Percentiles rank a stretch among this genome's conserved stretches.
Conservation (phyloP, 2,329 filamentous ascomycete species). For the Zarea fungicola region DNA sequence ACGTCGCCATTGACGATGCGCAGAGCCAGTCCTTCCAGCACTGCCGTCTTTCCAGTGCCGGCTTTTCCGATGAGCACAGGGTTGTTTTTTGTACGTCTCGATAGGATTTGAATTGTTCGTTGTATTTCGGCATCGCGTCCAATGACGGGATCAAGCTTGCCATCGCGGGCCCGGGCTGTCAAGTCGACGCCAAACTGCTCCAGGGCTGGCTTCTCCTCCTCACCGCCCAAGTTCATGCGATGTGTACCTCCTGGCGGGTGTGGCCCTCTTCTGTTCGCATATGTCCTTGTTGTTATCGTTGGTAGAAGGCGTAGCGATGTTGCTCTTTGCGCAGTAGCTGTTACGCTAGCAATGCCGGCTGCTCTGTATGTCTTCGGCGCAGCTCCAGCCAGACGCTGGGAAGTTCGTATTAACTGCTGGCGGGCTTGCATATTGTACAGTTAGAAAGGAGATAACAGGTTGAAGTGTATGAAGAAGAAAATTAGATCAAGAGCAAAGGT, state of each 20-base stretch:
- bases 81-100: slow-evolving; percentile 90
- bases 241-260: slow-evolving; percentile 90
- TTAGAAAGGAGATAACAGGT: neutral
- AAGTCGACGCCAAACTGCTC: slow-evolving; percentile 91
- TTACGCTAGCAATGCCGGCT: slow-evolving; percentile 20
- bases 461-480: neutral
- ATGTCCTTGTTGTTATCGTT: slow-evolving; percentile 41
- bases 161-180: slow-evolving; percentile 75
- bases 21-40: slow-evolving; percentile 83
- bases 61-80: slow-evolving; percentile 89
- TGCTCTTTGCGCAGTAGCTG: slow-evolving; percentile 10
- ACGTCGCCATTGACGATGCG: slow-evolving; percentile 90
- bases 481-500: neutral
- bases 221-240: slow-evolving; percentile 80
- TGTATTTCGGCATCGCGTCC: slow-evolving; percentile 89
- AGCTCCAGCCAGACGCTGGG: slow-evolving; percentile 32
- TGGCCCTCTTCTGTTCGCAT: slow-evolving; percentile 69
- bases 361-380: slow-evolving; percentile 25
- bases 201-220: slow-evolving; percentile 75
- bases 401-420: slow-evolving; percentile 33
- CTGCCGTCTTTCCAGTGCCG: slow-evolving; percentile 90
- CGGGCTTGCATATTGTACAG: slow-evolving; percentile 35
- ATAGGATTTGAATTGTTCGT: slow-evolving; percentile 89
- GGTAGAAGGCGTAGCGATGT: slow-evolving; percentile 30
- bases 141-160: slow-evolving; percentile 94